These are phyloP conservation scores for Paratrypanosoma confusum DNA, from an alignment of 208 protist species.

Conservation along the genomic window DNA sequence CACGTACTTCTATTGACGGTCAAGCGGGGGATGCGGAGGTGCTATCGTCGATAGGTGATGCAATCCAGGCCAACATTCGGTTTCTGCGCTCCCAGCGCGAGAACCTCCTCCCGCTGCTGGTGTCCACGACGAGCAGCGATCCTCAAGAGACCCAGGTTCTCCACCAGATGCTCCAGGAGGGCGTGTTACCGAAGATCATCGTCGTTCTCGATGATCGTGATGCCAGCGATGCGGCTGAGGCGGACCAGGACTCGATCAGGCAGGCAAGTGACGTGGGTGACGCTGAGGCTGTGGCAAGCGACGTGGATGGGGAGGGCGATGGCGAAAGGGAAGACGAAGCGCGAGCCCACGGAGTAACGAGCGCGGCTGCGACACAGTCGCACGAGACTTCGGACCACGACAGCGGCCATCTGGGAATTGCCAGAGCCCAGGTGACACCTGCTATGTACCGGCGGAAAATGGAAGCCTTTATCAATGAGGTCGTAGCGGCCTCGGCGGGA, in stretches of 20 bases:
- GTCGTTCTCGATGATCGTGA: conserved; percentile 30
- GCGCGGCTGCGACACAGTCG: no score
- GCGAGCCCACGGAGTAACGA: neutral
- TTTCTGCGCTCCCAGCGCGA: no score
- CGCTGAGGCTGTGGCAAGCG: neutral
- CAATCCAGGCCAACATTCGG: no score
- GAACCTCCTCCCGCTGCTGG: conserved; percentile 35
- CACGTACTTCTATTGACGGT: no score
- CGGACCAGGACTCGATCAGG: neutral
- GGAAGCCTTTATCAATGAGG: no score
- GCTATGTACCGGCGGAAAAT: no score
- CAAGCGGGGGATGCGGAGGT: no score
- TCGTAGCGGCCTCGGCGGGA: no score
- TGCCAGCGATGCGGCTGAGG: neutral
- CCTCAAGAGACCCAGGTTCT: conserved; percentile 6
- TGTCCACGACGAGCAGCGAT: conserved; percentile 15
- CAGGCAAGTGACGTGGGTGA: conserved; percentile 18
- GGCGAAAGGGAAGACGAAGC: conserved; percentile 1
- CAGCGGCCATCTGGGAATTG: no score
- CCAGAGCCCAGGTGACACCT: no score
- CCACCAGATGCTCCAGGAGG: conserved; percentile 20
- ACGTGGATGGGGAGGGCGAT: neutral
- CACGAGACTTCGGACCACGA: no score
- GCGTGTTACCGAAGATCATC: conserved; percentile 33
- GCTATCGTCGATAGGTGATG: no score